Base-by-base conservation (phyloP, 768 basidiomycete species). In the Xerocomellus chrysenteron region DNA sequence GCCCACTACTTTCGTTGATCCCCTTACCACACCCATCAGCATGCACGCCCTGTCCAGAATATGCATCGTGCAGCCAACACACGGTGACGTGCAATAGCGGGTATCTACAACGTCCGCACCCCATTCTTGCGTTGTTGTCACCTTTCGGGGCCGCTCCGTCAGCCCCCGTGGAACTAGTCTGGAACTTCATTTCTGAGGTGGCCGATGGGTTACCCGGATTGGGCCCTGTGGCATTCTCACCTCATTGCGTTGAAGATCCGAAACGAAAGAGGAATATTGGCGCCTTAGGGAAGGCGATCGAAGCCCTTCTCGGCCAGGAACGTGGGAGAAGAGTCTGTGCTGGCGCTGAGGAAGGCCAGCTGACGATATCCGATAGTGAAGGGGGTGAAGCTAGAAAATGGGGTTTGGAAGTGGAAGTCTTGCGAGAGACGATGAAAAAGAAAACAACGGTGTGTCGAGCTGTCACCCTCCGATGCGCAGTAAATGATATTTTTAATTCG, bases 171-270 rank as follows among this genome's bases (percentile, higher is more conserved):
- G 77, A 79, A 54, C 41, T 72, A 52, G 65, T 73, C 36, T 83
- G 81, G 81, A 78, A 77, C 64, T 65, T 75, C 42, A 67, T 86
- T 52, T 78, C 78, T 41, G 61, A 66, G 44, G 54, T 76, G 12
- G 72, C 83, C 44, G 80, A 93, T 72, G 92, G 92, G 32, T 68
- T 92, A 47, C 92, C 91, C 21, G 82, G 84, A 33, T 72, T 91
- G 24, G 89, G 90, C n/a, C 82, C 87, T 57, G 79, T 93, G 40
- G 89, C 85, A 21, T 76, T 94, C 50, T 84, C 90, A 26, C 88
- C 88, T 40, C 78, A 82, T 45, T 94, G 92, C 66, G 74, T 85
- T 47, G 87, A 88, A 74, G 90, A 94, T 73, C 88, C 88, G 52
- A 82, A 76, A 66, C 77, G 91, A 66, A 90, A 86, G 73, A 74